Evolutionary conservation across 2,329 filamentous ascomycete species (phyloP).

Genomic region (Tolypocladium ophioglossoides): DNA sequence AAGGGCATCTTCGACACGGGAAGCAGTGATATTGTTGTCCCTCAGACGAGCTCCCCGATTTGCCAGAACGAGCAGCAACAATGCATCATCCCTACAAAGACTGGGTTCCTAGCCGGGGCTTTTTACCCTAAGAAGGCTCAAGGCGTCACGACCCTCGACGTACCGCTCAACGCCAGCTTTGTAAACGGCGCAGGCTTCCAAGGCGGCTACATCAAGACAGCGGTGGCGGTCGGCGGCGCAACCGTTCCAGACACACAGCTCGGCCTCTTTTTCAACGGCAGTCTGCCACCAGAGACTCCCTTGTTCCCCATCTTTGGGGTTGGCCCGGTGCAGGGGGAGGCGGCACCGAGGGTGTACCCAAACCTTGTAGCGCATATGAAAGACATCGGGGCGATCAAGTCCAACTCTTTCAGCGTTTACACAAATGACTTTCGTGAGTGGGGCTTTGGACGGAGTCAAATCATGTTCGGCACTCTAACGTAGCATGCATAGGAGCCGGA

Average conservation of each 20-base stretch:
- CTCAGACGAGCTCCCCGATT: neutral
- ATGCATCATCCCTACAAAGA: neutral
- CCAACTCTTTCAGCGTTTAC: neutral
- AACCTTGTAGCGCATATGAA: slow-evolving; percentile 1
- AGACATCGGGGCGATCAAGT: neutral
- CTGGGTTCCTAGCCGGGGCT: neutral
- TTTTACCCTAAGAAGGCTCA: neutral
- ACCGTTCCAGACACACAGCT: neutral
- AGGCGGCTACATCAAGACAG: neutral
- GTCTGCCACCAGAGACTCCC: neutral
- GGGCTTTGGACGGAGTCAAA: neutral
- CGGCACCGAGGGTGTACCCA: neutral
- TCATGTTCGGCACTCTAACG: neutral
- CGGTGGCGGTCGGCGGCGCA: neutral
- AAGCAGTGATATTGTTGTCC: neutral
- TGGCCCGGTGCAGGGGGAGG: neutral
- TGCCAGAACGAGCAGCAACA: neutral
- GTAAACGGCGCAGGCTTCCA: neutral
- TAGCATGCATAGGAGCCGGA: neutral
- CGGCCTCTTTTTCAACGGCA: neutral
- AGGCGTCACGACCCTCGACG: neutral
- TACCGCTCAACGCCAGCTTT: neutral
- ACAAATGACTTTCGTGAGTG: slow-evolving; percentile 2
- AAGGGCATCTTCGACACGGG: slow-evolving; percentile 2
- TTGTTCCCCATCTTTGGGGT: neutral